Conservation (phyloP, 2,329 filamentous ascomycete genomes). For the Microcyclospora tardicrescens region DNA sequence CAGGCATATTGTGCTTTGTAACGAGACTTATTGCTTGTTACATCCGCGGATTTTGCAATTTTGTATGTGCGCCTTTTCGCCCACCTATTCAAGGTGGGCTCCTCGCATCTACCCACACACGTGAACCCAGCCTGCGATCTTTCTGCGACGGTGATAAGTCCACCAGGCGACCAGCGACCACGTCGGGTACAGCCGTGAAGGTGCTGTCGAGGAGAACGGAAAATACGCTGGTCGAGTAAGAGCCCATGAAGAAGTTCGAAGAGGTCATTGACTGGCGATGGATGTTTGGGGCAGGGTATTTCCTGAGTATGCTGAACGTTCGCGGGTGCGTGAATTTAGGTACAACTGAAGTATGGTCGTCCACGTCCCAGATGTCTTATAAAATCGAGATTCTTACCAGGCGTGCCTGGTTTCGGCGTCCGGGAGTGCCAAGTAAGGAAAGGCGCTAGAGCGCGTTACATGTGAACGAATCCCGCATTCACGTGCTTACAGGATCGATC, state of each 20-base stretch:
- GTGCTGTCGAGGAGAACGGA: conserved; percentile 22
- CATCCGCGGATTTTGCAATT: background rate
- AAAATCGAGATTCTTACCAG: background rate
- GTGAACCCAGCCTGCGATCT: conserved; percentile 35
- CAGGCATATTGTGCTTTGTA: conserved; percentile 17
- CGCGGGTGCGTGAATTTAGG: too few relatives aligned
- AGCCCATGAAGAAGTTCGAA: background rate
- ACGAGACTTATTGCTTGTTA: background rate
- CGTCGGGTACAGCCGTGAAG: conserved; percentile 19
- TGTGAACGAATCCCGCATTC: too few relatives aligned
- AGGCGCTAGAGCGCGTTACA: too few relatives aligned
- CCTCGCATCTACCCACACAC: conserved; percentile 36
- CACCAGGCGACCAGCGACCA: conserved; percentile 23
- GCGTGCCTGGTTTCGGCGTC: background rate
- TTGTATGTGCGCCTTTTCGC: conserved; percentile 27
- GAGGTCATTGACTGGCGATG: too few relatives aligned
- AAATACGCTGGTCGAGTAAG: conserved; percentile 24
- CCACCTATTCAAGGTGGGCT: conserved; percentile 43
- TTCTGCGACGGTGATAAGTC: conserved; percentile 23
- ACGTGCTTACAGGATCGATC: background rate
- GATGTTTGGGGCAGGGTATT: too few relatives aligned
- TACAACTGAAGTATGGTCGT: too few relatives aligned
- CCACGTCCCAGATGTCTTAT: background rate
- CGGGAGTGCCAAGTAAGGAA: background rate
- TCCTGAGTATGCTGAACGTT: too few relatives aligned